A percentile compares a stretch with the other conserved stretches of the same genome.
phyloP scores from a whole-genome alignment of 805 yeast species.

The Myxozyma kluyveri region DNA sequence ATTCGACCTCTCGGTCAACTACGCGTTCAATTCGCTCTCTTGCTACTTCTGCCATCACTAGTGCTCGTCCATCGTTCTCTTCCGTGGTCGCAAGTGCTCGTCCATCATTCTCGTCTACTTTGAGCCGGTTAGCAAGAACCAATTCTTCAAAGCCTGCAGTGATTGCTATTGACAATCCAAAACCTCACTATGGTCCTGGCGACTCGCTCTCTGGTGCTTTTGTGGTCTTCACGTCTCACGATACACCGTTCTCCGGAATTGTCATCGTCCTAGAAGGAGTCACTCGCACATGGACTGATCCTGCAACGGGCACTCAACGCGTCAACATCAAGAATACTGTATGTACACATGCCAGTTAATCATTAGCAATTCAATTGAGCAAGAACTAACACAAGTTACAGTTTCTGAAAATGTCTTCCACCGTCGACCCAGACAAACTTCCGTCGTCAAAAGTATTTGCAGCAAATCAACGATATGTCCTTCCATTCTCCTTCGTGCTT shows the following conservation, averaged over 20 bases:
- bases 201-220: constrained; percentile 19
- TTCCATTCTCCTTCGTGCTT: constrained; percentile 21
- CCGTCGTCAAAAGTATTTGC: constrained; percentile 4
- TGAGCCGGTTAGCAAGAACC: not conserved
- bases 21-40: too few species aligned
- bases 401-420: constrained; percentile 21
- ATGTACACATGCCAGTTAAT: not conserved
- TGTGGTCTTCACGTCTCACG: constrained; percentile 1
- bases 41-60: too few species aligned
- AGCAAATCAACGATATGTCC: constrained; percentile 14
- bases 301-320: constrained; percentile 1
- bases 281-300: constrained; percentile 16
- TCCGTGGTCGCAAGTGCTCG: not conserved
- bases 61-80: not conserved
- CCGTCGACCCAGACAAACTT: constrained; percentile 13
- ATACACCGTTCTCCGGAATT: constrained; percentile 6
- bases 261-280: constrained; percentile 20
- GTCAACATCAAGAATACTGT: constrained; percentile 11
- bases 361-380: not conserved
- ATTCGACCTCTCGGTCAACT: not conserved
- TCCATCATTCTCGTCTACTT: not conserved
- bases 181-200: constrained; percentile 17
- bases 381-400: not conserved
- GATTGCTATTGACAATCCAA: constrained; percentile 9
- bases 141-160: not conserved